A percentile compares a stretch with the other conserved stretches of the same genome.
These are phyloP conservation scores for Gyrodon lividus DNA, from an alignment of 768 basidiomycete genomes.

Conservation along the genomic window DNA sequence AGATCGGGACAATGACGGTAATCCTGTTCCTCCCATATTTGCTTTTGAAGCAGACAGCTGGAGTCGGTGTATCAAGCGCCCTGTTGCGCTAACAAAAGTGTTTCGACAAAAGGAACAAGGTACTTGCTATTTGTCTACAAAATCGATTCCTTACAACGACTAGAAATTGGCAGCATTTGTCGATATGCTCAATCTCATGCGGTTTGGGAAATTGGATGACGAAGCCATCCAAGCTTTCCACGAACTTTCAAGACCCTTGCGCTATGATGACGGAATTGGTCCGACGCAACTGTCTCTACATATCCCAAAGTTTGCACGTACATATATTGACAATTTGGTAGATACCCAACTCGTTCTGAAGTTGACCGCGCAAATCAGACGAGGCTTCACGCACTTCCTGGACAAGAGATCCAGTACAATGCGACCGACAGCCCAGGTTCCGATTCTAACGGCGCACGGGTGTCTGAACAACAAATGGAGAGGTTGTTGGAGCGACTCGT, in stretches of 20 bases:
- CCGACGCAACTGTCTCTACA: constrained; percentile 74
- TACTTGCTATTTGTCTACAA: constrained; percentile 21
- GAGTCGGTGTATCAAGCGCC: constrained; percentile 57
- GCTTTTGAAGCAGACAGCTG: constrained; percentile 83
- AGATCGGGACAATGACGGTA: constrained; percentile 45
- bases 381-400: constrained; percentile 47
- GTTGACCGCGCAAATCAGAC: constrained; percentile 67
- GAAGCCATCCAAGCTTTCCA: constrained; percentile 49
- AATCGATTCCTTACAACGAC: background rate
- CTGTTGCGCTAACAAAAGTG: constrained; percentile 64
- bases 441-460: constrained; percentile 41
- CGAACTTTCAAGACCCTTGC: constrained; percentile 52
- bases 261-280: constrained; percentile 69
- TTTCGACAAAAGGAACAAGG: constrained; percentile 88
- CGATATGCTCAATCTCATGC: constrained; percentile 85
- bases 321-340: constrained; percentile 24
- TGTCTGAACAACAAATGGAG: constrained; percentile 40
- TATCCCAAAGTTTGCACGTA: background rate
- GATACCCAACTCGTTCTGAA: constrained; percentile 68
- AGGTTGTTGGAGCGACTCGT: constrained; percentile 60
- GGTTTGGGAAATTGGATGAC: constrained; percentile 61
- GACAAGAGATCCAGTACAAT: constrained; percentile 37
- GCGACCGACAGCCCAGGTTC: constrained; percentile 46
- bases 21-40: constrained; percentile 54
- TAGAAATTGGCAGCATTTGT: constrained; percentile 52